Base-by-base conservation (phyloP, 2,329 filamentous ascomycete genomes). In the Magnaporthales sp. region DNA sequence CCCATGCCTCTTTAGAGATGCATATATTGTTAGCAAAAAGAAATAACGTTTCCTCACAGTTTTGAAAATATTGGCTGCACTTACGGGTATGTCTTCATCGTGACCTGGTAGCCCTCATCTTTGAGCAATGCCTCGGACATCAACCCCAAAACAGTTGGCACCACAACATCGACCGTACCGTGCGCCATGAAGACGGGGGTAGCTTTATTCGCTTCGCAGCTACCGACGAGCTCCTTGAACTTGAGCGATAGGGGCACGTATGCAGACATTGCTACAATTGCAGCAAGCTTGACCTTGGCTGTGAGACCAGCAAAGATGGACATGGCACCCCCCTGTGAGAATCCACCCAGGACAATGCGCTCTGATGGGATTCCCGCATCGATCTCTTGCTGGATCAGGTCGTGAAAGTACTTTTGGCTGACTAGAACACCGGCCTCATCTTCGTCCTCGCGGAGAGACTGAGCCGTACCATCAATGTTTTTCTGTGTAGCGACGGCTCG, bases 101-200 rank as follows among this genome's bases (percentile, higher is more conserved):
- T 85, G 5, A 95, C 89, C 66, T 89, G 83, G 76, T 89, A 90
- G 0, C 91, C 92, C 76, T 89, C 78, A 54, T 85, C 83, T 76
- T 86, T 88, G 65, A 98, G 78, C 67, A 83, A 75, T 56, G 91
- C 83, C 3, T 84, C 86, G 27, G 91, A 92, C 77, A 82, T 76
- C 75, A 86, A 78, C 15, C 91, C 94, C 77, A 91, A 89, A 67
- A 84, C 79, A 60, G 88, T 84, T 71, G 82, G 84, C 9, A 97
- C 91, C 3, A 97, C 80, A 15, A 83, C 83, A 76, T 99, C 94
- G 0, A 79, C 79, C 68, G 89, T 85, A n/a, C 95, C 95, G 72
- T 98, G 95, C 13, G 86, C 92, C 88, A 97, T 90, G 77, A 95
- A 91, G 69, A 98, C 88, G 1, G 91, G 91, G 1, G 92, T 97